phyloP scores from a whole-genome alignment of 805 yeast genomes.

The Nakazawaea ernobii region DNA sequence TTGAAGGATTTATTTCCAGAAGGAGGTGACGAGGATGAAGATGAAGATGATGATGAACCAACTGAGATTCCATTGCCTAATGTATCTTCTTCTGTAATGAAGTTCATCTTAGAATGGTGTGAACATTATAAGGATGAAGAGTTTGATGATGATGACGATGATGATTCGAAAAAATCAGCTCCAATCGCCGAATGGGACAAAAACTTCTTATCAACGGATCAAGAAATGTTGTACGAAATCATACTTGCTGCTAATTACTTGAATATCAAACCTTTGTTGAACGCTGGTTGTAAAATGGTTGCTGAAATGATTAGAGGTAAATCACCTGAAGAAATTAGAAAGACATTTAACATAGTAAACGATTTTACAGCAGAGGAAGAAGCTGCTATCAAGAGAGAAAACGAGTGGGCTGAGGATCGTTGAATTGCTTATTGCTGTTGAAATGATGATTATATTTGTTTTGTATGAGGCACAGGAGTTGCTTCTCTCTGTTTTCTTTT shows the following conservation, averaged over 20 bases:
- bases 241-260: constrained; percentile 77
- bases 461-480: too few species aligned
- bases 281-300: constrained; percentile 75
- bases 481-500: not conserved
- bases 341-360: constrained; percentile 73
- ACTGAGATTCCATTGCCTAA: constrained; percentile 86
- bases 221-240: constrained; percentile 78
- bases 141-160: constrained; percentile 73
- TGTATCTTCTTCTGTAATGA: constrained; percentile 79
- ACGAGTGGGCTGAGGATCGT: constrained; percentile 90
- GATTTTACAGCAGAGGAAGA: constrained; percentile 86
- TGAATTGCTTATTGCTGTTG: constrained; percentile 18
- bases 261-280: constrained; percentile 68
- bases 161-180: constrained; percentile 79
- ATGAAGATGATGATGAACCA: constrained; percentile 58
- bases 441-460: not conserved
- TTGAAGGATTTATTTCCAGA: constrained; percentile 53
- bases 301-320: constrained; percentile 82
- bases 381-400: constrained; percentile 81
- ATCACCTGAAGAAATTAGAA: constrained; percentile 74
- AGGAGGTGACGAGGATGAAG: constrained; percentile 23
- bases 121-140: constrained; percentile 83
- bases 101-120: constrained; percentile 94
- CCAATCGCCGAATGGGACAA: constrained; percentile 96
- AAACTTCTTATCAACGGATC: constrained; percentile 89